Base-by-base conservation (phyloP, 2,329 filamentous ascomycete genomes). In the Fusarium sp. region DNA sequence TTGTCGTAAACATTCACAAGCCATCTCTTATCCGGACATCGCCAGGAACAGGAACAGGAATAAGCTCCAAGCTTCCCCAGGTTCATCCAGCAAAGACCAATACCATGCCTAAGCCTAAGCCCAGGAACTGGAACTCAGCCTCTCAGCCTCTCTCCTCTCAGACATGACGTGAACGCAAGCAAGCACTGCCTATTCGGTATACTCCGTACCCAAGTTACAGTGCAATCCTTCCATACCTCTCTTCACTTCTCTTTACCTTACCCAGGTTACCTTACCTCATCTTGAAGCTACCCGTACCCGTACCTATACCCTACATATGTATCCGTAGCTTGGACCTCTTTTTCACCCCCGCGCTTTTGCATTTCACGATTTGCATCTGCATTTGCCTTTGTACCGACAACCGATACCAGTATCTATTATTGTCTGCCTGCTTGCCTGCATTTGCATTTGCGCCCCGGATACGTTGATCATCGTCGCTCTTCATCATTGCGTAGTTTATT, bases 151-250 rank as follows among this genome's bases (percentile, higher is more conserved):
- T 59, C 61, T 57, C 44, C 44, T 22, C 76, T 68, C 73, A 76
- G 76, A 70, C 74, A 71, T 80, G 80, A 70, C 79, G 75, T 76
- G 77, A 79, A 77, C 71, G 72, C 67, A 65, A 64, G 45, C 44
- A 52, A 64, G 42, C 44, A 52, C 52, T 47, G 44, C 50, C n/a
- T 54, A 50, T 55, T 65, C 32, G 46, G 66, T 59, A 51, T 61
- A 42, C 62, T 71, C 38, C 52, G 47, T 65, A 60, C 45, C 34
- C 29, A 24, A n/a, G 9, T 18, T 38, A n/a, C 20, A 59, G 42
- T 44, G 22, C 42, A 44, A 44, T 44, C 42, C 22, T 24, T 44
- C 16, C 42, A 24, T 44, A 27, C 34, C 25, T 53, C 43, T 40
- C 51, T 53, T 59, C 40, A 59, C 40, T 49, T 44, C 24, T 27